Percentiles rank a stretch among this genome's conserved stretches.
phyloP scores from a whole-genome alignment of 768 basidiomycete genomes.

The Crucibulum laeve region DNA sequence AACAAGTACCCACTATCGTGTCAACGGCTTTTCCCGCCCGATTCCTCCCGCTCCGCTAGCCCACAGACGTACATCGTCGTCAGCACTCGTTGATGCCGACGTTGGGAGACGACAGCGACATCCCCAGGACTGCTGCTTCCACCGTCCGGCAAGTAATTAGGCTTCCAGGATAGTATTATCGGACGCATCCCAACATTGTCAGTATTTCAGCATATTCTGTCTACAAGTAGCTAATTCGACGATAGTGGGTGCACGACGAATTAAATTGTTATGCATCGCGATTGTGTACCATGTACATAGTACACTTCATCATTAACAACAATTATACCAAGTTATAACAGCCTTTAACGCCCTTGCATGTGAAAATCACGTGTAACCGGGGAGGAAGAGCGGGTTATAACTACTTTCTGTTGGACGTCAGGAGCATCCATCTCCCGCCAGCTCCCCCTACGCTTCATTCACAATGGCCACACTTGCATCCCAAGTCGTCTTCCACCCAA shows the following conservation, averaged over 20 bases:
- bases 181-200: too few relatives aligned
- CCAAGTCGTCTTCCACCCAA: slow-evolving; percentile 84
- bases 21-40: slow-evolving; percentile 20
- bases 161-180: too few relatives aligned
- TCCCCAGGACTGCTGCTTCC: too few relatives aligned
- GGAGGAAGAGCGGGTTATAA: slow-evolving; percentile 13
- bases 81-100: slow-evolving; percentile 4
- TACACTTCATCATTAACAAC: too few relatives aligned
- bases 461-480: slow-evolving; percentile 53
- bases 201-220: too few relatives aligned
- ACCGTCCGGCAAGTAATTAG: too few relatives aligned
- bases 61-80: slow-evolving; percentile 9
- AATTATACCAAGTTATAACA: too few relatives aligned
- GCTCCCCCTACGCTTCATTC: slow-evolving; percentile 4
- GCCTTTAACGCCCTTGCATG: too few relatives aligned
- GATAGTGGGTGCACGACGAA: too few relatives aligned
- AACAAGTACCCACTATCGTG: background rate
- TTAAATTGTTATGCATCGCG: too few relatives aligned
- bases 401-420: slow-evolving; percentile 1
- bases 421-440: slow-evolving; percentile 1
- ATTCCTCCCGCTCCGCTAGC: slow-evolving; percentile 11
- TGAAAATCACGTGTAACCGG: slow-evolving; percentile 18
- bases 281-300: too few relatives aligned
- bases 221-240: too few relatives aligned
- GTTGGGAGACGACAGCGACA: background rate